A percentile compares a stretch with the other conserved stretches of the same genome.
These are phyloP conservation scores for Corymbia maculata DNA, from an alignment of 345 rosid species.

Conservation along the genomic window DNA sequence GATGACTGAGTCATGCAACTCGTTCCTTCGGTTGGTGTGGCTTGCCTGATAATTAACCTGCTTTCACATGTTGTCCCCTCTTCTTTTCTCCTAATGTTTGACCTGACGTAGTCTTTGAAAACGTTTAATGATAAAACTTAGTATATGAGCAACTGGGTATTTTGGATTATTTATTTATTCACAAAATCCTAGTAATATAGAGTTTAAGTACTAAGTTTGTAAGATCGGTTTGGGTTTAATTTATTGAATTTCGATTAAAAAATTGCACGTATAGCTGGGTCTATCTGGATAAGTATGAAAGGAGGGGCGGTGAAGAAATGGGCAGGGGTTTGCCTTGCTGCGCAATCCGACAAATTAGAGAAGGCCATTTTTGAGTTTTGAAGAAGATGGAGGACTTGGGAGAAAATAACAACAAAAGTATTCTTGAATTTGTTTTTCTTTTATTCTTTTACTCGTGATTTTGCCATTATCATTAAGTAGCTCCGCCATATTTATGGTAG, in stretches of 20 bases:
- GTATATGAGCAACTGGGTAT: not conserved
- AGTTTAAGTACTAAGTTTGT: not conserved
- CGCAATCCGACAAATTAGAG: too few species aligned
- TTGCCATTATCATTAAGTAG: too few species aligned
- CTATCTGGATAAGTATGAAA: too few species aligned
- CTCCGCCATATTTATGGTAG: too few species aligned
- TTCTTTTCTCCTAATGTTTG: not conserved
- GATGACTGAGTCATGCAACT: not conserved
- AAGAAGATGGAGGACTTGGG: too few species aligned
- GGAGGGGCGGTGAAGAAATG: too few species aligned
- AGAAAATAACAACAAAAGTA: too few species aligned
- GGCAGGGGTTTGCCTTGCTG: too few species aligned
- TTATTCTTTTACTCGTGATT: too few species aligned
- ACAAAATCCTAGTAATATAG: not conserved
- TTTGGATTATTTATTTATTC: not conserved
- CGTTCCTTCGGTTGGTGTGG: not conserved
- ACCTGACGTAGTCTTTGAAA: not conserved
- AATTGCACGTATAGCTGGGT: not conserved
- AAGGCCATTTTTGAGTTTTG: too few species aligned
- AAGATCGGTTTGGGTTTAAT: not conserved
- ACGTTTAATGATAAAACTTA: not conserved
- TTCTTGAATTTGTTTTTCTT: too few species aligned
- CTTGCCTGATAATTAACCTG: not conserved
- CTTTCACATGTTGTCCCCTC: not conserved
- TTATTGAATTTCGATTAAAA: not conserved